Evolutionary conservation across 192 early-diverging fungal genomes (phyloP), one percentile per base, ranked within the genome.

Genomic region (Entomortierella lignicola): DNA sequence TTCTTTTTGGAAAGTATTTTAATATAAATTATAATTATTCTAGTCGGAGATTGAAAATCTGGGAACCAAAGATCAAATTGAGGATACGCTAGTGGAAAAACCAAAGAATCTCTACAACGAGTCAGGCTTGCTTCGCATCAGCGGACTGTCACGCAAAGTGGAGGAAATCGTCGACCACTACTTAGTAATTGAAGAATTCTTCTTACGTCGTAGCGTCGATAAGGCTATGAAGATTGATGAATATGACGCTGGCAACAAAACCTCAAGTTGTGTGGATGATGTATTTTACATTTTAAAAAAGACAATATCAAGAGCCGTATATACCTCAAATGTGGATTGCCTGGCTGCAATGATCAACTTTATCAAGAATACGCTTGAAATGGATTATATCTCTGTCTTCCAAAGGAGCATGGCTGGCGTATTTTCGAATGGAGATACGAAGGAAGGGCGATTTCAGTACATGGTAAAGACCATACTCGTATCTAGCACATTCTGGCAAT

Each of bases 211-310:
- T 32, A 88, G 87, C 52, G 85, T 95, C 10, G 91, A 94, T 54
- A 95, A 93, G 87, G 93, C 93, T 1, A 87, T 94, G 84, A 82
- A 68, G 23, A 82, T 95, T 39, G 92, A 94, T 41, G 79, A 87
- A 42, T 84, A 87, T 21, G 89, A 92, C 51, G 47, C 63, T 31
- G 67, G 77, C 17, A 79, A 58, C 6, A 60, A 66, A 18, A 89
- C 87, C 0, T 90, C 88, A 20, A 87, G 85, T 8, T 90, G 92
- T 66, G 96, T 98, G 12, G 98, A 95, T 48, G 98, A 99, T 67
- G 89, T 97, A 10, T 98, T 98, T 74, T 99, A 94, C 77, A 92
- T 99, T 43, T 77, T 94, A 25, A 92, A 93, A 63, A 92, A 91
- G 26, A 88, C 89, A 7, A 75, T 94, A 8, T 85, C 86, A 32